Evolutionary conservation across 208 protist genomes (phyloP).

Genomic region (Crithidia sp.): DNA sequence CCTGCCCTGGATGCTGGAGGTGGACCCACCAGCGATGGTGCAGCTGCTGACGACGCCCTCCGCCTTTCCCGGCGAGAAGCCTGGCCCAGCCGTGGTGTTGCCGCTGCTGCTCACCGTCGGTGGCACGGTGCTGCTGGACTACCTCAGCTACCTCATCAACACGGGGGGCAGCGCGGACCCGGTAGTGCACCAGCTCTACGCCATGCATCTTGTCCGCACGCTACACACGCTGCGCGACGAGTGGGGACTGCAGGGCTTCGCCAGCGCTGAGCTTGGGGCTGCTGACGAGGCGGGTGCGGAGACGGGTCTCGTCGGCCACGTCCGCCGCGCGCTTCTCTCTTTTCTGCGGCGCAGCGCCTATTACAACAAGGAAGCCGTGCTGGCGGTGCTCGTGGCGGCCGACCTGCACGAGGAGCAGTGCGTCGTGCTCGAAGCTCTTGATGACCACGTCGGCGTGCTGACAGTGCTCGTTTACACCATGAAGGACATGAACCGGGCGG

Average conservation of each 20-base stretch:
- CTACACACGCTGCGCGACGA: slow-evolving; percentile 29
- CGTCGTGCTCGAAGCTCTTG: slow-evolving; percentile 33
- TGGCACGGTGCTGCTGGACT: slow-evolving; percentile 29
- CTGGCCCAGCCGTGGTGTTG: slow-evolving; percentile 7
- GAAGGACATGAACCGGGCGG: slow-evolving; percentile 40
- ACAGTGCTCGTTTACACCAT: slow-evolving; percentile 51
- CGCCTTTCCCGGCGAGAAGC: slow-evolving; percentile 9
- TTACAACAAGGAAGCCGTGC: slow-evolving; percentile 50
- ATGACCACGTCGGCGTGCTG: slow-evolving; percentile 57
- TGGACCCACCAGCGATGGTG: slow-evolving; percentile 18
- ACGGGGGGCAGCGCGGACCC: slow-evolving; percentile 15
- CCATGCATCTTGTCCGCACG: slow-evolving; percentile 37
- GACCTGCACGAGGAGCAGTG: slow-evolving; percentile 53
- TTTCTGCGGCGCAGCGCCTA: slow-evolving; percentile 38
- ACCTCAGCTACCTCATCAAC: slow-evolving; percentile 39
- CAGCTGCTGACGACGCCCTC: slow-evolving; percentile 21
- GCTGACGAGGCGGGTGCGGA: slow-evolving; percentile 37
- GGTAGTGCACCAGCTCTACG: slow-evolving; percentile 47
- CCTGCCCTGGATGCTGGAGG: slow-evolving; percentile 53
- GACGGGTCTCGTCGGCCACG: slow-evolving; percentile 42
- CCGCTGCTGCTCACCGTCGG: slow-evolving; percentile 18
- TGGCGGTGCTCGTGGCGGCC: slow-evolving; percentile 32
- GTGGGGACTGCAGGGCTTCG: slow-evolving; percentile 25
- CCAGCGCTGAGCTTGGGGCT: slow-evolving; percentile 12
- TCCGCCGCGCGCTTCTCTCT: slow-evolving; percentile 39